Evolutionary conservation across 345 rosid species (phyloP), one percentile per base, ranked within the genome.

Genomic region (Lagerstroemia speciosa): DNA sequence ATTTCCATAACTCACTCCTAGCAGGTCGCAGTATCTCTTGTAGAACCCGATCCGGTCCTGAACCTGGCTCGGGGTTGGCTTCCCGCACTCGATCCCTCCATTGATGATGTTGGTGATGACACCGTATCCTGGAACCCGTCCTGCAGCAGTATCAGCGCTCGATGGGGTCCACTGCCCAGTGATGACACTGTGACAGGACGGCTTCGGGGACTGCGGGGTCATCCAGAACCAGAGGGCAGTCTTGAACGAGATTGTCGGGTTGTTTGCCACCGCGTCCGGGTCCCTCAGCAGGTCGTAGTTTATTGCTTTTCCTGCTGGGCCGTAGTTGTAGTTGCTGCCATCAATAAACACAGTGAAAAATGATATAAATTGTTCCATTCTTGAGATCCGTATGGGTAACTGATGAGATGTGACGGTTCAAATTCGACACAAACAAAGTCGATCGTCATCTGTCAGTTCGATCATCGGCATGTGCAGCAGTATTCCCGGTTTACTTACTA

Each of bases 201-300:
- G 81, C 40, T 78, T 78, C 0, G 67, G 64, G 0, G 68, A 24
- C 19, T 78, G 81, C 10, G 71, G 75, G 3, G 81, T 78, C 81
- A 74, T 78, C 81, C 81, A 78, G 73, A 74, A 78, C 81, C 78
- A 78, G 20, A 74, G 50, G 0, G 80, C 80, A 1, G 77, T 78
- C 80, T 57, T 78, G 75, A 78, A 74, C 1, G 81, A 74, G 17
- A 78, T 37, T 14, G 12, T 48, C 0, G 75, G 61, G 32, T 74
- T 73, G 20, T 38, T 78, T 9, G 77, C 75, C 14, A 71, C 78
- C 1, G 50, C 64, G 17, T 78, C 75, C 0, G 81, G 81, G 40
- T 78, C 24, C 22, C 2, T 19, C 19, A 78, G 4, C 46, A 78
- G 30, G 62, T 74, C 61, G 8, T 0, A n/a, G 2, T 58, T 55